Evolutionary conservation across 306 rosid species (phyloP).

Genomic region (Citrullus amarus): DNA sequence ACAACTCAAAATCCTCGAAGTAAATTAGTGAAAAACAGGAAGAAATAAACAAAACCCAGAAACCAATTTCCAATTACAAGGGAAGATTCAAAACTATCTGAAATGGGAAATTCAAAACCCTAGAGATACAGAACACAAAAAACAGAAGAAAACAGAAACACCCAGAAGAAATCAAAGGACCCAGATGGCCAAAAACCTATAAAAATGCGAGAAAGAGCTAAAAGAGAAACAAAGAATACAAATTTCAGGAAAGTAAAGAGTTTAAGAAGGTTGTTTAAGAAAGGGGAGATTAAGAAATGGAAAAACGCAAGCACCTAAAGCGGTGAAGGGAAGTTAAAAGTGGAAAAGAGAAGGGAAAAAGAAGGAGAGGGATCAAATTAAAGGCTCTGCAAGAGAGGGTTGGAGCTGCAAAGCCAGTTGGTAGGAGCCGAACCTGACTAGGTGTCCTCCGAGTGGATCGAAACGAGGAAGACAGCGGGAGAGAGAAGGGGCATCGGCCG

Average conservation of each 20-base stretch:
- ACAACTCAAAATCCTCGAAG: not conserved
- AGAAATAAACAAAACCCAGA: constrained; percentile 18
- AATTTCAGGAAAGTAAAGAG: constrained; percentile 1
- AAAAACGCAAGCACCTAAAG: constrained; percentile 12
- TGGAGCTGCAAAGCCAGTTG: not conserved
- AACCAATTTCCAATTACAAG: not conserved
- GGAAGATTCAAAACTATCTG: not conserved
- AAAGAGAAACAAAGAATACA: constrained; percentile 1
- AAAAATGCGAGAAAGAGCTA: not conserved
- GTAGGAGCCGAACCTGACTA: not conserved
- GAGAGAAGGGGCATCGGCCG: not conserved
- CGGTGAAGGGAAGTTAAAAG: constrained; percentile 21
- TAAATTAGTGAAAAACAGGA: not conserved
- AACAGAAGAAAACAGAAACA: not conserved
- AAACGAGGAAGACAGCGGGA: not conserved
- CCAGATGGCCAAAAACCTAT: not conserved
- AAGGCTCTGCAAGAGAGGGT: constrained; percentile 6
- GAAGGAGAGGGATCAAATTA: not conserved
- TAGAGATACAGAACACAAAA: not conserved
- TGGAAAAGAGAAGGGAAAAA: constrained; percentile 16
- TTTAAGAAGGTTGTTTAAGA: not conserved
- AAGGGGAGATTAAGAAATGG: not conserved
- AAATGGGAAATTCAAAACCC: not conserved
- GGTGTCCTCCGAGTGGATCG: not conserved
- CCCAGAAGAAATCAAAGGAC: constrained; percentile 8